A percentile compares a stretch with the other conserved stretches of the same genome.
phyloP scores from a whole-genome alignment of 2,329 filamentous ascomycete species.

The Penicillium sp. region DNA sequence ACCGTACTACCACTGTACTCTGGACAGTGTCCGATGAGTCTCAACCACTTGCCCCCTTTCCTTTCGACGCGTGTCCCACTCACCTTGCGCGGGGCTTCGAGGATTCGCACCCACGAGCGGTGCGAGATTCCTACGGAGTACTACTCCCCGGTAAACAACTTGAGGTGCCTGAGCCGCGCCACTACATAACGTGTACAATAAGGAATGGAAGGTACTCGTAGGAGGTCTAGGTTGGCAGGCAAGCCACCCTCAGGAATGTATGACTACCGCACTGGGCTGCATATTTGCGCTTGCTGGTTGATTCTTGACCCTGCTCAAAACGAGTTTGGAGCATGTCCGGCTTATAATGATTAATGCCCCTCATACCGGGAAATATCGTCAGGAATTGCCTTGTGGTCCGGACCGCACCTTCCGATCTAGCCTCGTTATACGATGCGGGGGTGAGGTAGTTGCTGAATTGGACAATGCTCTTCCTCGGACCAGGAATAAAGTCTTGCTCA shows the following conservation, averaged over 20 bases:
- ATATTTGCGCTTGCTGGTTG: not conserved
- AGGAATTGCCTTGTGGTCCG: not conserved
- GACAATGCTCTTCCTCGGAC: not conserved
- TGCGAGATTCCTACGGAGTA: not conserved
- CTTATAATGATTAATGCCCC: not conserved
- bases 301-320: not conserved
- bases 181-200: not conserved
- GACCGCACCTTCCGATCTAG: not conserved
- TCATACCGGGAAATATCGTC: not conserved
- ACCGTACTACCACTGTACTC: too few relatives aligned
- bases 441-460: not conserved
- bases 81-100: not conserved
- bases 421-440: not conserved
- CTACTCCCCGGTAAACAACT: not conserved
- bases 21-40: not conserved
- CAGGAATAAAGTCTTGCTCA: not conserved
- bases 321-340: not conserved
- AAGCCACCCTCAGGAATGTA: not conserved
- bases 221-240: not conserved
- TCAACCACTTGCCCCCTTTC: not conserved
- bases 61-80: slow-evolving; percentile 4
- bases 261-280: not conserved
- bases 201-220: not conserved
- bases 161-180: not conserved
- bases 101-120: not conserved